These are phyloP conservation scores for Nothophoma quercina DNA, from an alignment of 2,329 filamentous ascomycete species.

Conservation along the genomic window DNA sequence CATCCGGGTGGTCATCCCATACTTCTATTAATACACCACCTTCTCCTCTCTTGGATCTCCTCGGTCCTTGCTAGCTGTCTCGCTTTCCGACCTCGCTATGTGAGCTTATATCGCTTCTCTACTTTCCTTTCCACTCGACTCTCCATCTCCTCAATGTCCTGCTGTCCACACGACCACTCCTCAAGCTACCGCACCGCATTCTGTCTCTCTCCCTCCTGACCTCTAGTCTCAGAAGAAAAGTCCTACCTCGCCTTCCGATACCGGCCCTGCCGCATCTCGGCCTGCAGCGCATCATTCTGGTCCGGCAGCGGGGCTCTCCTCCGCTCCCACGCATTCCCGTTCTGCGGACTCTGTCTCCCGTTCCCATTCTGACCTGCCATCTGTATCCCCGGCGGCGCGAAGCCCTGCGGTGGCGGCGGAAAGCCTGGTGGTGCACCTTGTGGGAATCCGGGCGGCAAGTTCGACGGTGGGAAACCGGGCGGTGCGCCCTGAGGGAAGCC, in stretches of 20 bases:
- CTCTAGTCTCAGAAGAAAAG: background rate
- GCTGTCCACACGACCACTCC: too few relatives aligned
- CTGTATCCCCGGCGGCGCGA: conserved; percentile 25
- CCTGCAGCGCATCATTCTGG: conserved; percentile 80
- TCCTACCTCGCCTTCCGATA: conserved; percentile 49
- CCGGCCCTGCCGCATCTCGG: conserved; percentile 72
- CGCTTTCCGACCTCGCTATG: too few relatives aligned
- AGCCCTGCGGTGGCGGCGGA: conserved; percentile 39
- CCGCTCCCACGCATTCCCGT: conserved; percentile 32
- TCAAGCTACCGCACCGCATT: too few relatives aligned
- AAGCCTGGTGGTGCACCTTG: conserved; percentile 35
- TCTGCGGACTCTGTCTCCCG: conserved; percentile 36
- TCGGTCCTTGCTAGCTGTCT: too few relatives aligned
- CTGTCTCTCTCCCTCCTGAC: background rate
- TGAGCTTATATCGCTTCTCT: too few relatives aligned
- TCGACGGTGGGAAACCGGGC: conserved; percentile 30
- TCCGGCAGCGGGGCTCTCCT: conserved; percentile 76
- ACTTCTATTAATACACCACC: too few relatives aligned
- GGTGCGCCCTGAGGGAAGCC: conserved; percentile 21
- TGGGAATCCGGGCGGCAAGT: conserved; percentile 28
- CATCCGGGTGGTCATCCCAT: too few relatives aligned
- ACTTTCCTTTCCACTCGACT: background rate
- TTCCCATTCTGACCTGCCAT: conserved; percentile 18
- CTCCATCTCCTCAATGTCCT: too few relatives aligned
- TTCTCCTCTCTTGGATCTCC: too few relatives aligned